A percentile compares a stretch with the other conserved stretches of the same genome.
These are phyloP conservation scores for Cryphonectria nitschkei DNA, from an alignment of 2,329 filamentous ascomycete species.

Conservation along the genomic window DNA sequence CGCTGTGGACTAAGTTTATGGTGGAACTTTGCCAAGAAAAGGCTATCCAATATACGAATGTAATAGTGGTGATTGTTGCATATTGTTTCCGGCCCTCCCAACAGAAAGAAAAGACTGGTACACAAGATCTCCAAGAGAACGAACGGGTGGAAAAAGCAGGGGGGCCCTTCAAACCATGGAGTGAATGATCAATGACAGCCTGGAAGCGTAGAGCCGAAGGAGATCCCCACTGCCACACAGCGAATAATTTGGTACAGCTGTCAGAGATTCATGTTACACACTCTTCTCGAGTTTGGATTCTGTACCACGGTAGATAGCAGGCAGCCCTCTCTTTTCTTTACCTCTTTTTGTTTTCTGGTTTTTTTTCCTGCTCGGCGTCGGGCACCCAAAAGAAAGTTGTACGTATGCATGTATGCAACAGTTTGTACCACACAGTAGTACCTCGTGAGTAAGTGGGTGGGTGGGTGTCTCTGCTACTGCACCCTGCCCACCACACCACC, in stretches of 20 bases:
- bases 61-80: neutral
- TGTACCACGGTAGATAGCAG: neutral
- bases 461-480: neutral
- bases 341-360: too few relatives aligned
- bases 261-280: neutral
- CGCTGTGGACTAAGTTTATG: neutral
- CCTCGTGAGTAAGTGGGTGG: neutral
- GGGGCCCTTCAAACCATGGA: too few relatives aligned
- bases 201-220: neutral
- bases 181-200: neutral
- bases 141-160: neutral
- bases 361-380: too few relatives aligned
- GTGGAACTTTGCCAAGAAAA: neutral
- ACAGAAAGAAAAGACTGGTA: neutral
- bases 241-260: neutral
- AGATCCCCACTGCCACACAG: neutral
- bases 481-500: neutral
- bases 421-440: neutral
- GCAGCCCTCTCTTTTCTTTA: too few relatives aligned
- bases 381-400: too few relatives aligned
- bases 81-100: neutral
- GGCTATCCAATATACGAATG: neutral
- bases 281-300: neutral
- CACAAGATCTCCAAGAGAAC: neutral
- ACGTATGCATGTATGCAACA: too few relatives aligned